A percentile compares a stretch with the other conserved stretches of the same genome.
These are phyloP conservation scores for Chalciporus sp. DNA, from an alignment of 1,284 basidiomycete genomes.

Conservation along the genomic window DNA sequence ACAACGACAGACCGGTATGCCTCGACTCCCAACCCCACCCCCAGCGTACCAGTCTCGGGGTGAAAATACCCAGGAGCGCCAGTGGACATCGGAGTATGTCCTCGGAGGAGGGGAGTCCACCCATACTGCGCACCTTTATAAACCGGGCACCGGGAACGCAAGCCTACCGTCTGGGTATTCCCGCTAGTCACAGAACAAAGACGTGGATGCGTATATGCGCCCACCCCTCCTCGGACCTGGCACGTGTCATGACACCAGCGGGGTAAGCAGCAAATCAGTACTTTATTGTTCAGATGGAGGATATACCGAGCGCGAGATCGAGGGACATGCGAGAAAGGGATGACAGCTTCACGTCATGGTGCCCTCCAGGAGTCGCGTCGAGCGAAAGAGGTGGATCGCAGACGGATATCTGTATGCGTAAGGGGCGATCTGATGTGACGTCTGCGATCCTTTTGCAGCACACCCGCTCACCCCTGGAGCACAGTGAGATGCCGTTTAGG, in stretches of 20 bases:
- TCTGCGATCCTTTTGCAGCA: too few species aligned
- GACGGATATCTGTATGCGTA: neutral
- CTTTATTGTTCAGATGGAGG: neutral
- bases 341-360: conserved; percentile 1
- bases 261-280: neutral
- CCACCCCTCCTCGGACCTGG: too few species aligned
- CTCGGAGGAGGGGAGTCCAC: too few species aligned
- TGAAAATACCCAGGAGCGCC: neutral
- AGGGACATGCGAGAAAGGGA: neutral
- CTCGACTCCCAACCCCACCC: neutral
- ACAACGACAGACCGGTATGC: conserved; percentile 13
- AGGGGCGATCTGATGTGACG: neutral
- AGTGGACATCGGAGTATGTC: conserved; percentile 19
- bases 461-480: neutral
- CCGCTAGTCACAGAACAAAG: too few species aligned
- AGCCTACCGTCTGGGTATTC: too few species aligned
- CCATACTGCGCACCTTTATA: too few species aligned
- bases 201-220: too few species aligned
- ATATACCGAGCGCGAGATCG: too few species aligned
- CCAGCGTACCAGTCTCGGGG: neutral
- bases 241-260: too few species aligned
- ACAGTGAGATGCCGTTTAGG: neutral
- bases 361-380: conserved; percentile 11
- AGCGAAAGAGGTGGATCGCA: conserved; percentile 11
- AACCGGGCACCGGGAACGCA: too few species aligned